Evolutionary conservation across 2,329 filamentous ascomycete genomes (phyloP).

Genomic region (Hymenoscyphus salicellus): DNA sequence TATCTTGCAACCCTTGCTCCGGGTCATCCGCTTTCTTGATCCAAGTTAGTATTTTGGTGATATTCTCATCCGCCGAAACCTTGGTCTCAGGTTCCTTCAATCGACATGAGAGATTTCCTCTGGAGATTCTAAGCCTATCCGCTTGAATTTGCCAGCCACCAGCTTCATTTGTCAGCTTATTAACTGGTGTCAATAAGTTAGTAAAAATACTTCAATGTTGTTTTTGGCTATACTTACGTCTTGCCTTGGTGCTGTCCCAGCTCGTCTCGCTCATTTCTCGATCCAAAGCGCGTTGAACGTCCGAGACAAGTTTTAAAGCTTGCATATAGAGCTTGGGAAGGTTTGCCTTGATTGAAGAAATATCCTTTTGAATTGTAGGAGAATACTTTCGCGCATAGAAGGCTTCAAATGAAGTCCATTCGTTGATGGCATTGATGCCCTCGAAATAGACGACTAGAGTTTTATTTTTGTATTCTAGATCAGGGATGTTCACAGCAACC

Average conservation of each 20-base stretch:
- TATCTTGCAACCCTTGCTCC: neutral
- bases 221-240: neutral
- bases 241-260: neutral
- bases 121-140: neutral
- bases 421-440: neutral
- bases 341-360: neutral
- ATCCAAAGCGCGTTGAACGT: neutral
- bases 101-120: neutral
- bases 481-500: neutral
- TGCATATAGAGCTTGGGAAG: neutral
- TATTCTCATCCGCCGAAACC: neutral
- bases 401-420: neutral
- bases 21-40: neutral
- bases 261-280: neutral
- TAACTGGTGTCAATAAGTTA: neutral
- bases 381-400: neutral
- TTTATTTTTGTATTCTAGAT: neutral
- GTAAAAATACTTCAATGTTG: neutral
- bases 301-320: neutral
- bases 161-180: neutral
- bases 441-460: neutral
- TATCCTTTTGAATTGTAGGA: neutral
- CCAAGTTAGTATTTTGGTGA: neutral
- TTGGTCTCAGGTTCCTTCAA: neutral
- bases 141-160: neutral